A percentile compares a stretch with the other conserved stretches of the same genome.
Evolutionary conservation across 163 green algal genomes (phyloP).

Genomic region (Coccomyxa subellipsoidea): DNA sequence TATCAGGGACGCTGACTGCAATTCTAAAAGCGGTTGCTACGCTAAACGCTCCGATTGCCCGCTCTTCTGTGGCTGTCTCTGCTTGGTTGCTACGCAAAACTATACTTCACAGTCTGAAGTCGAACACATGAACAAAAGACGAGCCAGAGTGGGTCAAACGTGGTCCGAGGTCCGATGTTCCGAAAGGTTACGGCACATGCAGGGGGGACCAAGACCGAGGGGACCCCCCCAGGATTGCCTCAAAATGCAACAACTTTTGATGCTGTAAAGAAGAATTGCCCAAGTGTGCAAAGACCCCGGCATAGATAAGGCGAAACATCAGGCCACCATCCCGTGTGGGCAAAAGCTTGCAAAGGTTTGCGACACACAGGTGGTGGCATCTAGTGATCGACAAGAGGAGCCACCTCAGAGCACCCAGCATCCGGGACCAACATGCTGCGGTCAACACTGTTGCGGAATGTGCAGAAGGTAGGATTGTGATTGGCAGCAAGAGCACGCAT

Average conservation of each 20-base stretch:
- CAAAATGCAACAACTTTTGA: not conserved
- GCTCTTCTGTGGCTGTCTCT: too few relatives aligned
- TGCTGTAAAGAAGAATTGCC: too few relatives aligned
- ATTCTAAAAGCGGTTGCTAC: too few relatives aligned
- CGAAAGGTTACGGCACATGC: not conserved
- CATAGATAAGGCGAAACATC: too few relatives aligned
- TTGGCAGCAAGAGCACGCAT: not conserved
- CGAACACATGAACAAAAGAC: not conserved
- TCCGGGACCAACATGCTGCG: not conserved
- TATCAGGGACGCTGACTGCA: too few relatives aligned
- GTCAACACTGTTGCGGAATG: not conserved
- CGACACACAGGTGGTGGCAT: not conserved
- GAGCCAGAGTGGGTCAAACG: not conserved
- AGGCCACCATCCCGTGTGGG: too few relatives aligned
- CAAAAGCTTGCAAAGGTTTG: too few relatives aligned
- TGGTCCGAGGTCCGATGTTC: not conserved
- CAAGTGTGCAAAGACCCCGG: too few relatives aligned
- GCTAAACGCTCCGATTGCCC: too few relatives aligned
- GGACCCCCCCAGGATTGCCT: not conserved
- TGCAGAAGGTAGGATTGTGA: not conserved
- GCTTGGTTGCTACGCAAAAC: too few relatives aligned
- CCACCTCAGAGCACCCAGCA: not conserved
- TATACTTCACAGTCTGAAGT: too few relatives aligned
- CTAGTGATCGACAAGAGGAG: not conserved
- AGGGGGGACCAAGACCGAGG: not conserved